A percentile compares a stretch with the other conserved stretches of the same genome.
phyloP scores from a whole-genome alignment of 805 yeast genomes.

The Schwanniomyces pseudopolymorphus region DNA sequence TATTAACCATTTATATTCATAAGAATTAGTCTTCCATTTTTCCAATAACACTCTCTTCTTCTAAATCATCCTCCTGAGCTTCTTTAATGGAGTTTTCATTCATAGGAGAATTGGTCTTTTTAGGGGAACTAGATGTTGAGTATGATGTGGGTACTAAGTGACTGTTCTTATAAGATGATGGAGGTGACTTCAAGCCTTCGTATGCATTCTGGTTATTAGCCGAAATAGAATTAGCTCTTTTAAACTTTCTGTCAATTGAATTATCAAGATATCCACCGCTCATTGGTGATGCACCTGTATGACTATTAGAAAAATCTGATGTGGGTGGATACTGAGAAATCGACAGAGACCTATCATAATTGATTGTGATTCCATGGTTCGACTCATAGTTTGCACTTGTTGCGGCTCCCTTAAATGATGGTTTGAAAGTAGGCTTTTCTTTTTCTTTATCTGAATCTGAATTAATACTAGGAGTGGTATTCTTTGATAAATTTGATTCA shows the following conservation, averaged over 20 bases:
- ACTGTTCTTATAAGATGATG: conserved; percentile 10
- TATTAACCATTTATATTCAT: neutral
- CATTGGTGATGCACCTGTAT: conserved; percentile 12
- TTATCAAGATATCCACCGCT: conserved; percentile 35
- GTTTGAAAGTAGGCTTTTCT: conserved; percentile 8
- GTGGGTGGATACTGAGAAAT: conserved; percentile 48
- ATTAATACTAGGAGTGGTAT: conserved; percentile 13
- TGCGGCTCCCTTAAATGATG: conserved; percentile 4
- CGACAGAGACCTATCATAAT: conserved; percentile 36
- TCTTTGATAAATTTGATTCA: conserved; percentile 9
- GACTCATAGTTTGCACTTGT: neutral
- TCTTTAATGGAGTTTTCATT: conserved; percentile 3
- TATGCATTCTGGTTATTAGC: conserved; percentile 4
- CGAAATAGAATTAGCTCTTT: conserved; percentile 12
- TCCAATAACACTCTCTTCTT: conserved; percentile 35
- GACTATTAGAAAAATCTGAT: conserved; percentile 3
- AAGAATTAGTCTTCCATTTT: conserved; percentile 25
- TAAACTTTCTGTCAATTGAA: conserved; percentile 7
- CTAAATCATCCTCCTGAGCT: conserved; percentile 2
- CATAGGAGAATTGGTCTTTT: conserved; percentile 1
- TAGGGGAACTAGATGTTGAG: conserved; percentile 3
- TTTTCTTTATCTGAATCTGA: conserved; percentile 4
- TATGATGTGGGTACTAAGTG: conserved; percentile 1
- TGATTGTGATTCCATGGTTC: neutral
- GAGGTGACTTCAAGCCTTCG: conserved; percentile 15